Conservation (phyloP, 23 red algal species). For the Gracilariopsis chorda region DNA sequence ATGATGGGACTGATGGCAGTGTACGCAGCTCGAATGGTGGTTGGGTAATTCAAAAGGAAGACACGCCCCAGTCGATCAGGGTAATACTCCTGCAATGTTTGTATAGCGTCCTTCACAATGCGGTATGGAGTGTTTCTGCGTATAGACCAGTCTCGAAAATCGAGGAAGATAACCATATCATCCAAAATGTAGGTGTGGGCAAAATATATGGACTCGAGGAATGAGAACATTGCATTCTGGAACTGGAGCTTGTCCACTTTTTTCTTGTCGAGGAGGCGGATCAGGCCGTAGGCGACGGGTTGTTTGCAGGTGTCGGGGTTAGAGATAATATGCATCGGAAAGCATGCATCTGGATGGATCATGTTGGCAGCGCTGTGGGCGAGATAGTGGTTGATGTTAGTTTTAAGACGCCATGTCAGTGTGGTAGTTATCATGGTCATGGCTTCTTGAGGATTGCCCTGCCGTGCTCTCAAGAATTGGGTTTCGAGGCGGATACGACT, state of each 20-base stretch:
- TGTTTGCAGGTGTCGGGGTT: conserved; percentile 13
- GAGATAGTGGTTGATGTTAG: neutral
- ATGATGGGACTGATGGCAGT: conserved; percentile 55
- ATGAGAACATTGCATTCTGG: conserved; percentile 49
- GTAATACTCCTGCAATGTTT: conserved; percentile 51
- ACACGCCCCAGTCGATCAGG: conserved; percentile 49
- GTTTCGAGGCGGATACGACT: conserved; percentile 1
- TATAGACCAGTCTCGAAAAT: conserved; percentile 53
- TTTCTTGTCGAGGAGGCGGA: conserved; percentile 50
- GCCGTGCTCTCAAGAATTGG: conserved; percentile 53
- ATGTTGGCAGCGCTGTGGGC: conserved; percentile 2
- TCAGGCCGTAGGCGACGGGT: conserved; percentile 55
- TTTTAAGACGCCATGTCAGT: conserved; percentile 12
- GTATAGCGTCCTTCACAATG: conserved; percentile 46
- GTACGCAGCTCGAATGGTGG: conserved; percentile 53
- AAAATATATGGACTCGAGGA: conserved; percentile 39
- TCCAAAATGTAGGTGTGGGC: conserved; percentile 40
- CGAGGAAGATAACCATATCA: conserved; percentile 49
- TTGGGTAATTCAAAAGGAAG: conserved; percentile 47
- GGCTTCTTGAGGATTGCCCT: conserved; percentile 13
- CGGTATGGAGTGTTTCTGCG: conserved; percentile 49
- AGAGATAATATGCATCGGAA: conserved; percentile 40
- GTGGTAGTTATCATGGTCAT: conserved; percentile 12
- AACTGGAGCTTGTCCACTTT: conserved; percentile 24
- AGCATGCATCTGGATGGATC: conserved; percentile 18